phyloP scores from a whole-genome alignment of 1,284 basidiomycete species.

The Ustilago curta region DNA sequence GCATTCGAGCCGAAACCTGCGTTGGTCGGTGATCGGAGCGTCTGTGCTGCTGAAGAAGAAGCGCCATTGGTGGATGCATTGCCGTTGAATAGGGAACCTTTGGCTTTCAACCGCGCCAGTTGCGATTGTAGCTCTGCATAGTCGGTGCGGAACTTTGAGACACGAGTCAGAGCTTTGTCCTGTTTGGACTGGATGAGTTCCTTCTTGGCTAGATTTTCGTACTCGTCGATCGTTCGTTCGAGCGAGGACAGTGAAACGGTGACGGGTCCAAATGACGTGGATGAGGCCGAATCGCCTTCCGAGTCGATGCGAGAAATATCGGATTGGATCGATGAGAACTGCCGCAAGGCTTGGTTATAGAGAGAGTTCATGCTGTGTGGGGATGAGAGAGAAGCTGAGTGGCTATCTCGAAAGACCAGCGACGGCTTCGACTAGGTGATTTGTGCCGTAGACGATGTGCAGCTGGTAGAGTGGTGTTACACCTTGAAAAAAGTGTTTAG shows the following conservation, averaged over 20 bases:
- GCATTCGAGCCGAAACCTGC: constrained; percentile 21
- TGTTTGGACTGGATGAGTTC: constrained; percentile 66
- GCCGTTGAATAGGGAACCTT: constrained; percentile 29
- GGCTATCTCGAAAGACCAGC: not conserved
- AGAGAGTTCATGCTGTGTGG: constrained; percentile 61
- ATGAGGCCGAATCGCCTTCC: constrained; percentile 26
- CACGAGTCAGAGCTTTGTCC: constrained; percentile 64
- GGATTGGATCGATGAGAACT: constrained; percentile 64
- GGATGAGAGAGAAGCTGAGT: not conserved
- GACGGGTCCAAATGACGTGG: constrained; percentile 55
- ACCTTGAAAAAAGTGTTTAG: no score
- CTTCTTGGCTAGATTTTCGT: constrained; percentile 66
- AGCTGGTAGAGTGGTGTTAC: not conserved
- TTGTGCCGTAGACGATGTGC: not conserved
- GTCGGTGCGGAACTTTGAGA: constrained; percentile 64
- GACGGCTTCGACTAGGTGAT: not conserved
- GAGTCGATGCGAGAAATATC: constrained; percentile 61
- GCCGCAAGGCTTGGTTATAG: constrained; percentile 67
- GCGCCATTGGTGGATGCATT: not conserved
- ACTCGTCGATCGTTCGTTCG: constrained; percentile 66
- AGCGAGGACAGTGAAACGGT: constrained; percentile 60
- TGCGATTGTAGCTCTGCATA: constrained; percentile 54
- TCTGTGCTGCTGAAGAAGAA: constrained; percentile 10
- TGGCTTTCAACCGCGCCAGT: constrained; percentile 50
- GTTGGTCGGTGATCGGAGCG: constrained; percentile 25